A percentile compares a stretch with the other conserved stretches of the same genome.
These are phyloP conservation scores for Tetrahymena elliotti DNA, from an alignment of 73 alveolate genomes.

Conservation along the genomic window DNA sequence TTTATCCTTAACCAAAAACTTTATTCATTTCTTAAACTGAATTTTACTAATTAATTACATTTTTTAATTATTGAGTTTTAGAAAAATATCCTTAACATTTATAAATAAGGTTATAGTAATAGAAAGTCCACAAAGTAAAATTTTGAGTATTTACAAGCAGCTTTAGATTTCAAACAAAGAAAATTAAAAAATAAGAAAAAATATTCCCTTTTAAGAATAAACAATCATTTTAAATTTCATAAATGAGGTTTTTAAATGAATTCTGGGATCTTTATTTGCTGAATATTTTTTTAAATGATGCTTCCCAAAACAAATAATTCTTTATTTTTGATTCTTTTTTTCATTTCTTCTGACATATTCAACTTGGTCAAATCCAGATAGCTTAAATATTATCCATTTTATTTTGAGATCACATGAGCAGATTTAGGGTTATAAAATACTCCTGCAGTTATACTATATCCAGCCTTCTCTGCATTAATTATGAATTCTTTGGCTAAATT, in stretches of 20 bases:
- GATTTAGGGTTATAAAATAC: background rate
- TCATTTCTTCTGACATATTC: background rate
- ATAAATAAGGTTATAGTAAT: too few species aligned
- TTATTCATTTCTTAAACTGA: too few species aligned
- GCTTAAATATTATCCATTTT: background rate
- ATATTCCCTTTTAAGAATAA: too few species aligned
- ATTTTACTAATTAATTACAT: too few species aligned
- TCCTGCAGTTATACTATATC: background rate
- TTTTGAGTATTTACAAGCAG: too few species aligned
- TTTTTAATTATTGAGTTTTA: too few species aligned
- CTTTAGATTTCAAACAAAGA: too few species aligned
- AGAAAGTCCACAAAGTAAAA: too few species aligned
- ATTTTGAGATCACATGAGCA: background rate
- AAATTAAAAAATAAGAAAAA: too few species aligned
- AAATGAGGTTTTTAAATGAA: background rate
- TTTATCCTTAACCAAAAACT: too few species aligned
- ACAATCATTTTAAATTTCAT: too few species aligned
- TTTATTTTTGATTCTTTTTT: background rate
- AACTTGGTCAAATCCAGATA: background rate
- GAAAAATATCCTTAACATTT: too few species aligned
- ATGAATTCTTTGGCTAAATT: background rate
- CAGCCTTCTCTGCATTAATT: background rate
- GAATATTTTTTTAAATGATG: background rate
- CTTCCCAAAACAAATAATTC: background rate
- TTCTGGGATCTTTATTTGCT: background rate